phyloP scores from a whole-genome alignment of 2,329 filamentous ascomycete species.

The Penicillium griseofulvum region DNA sequence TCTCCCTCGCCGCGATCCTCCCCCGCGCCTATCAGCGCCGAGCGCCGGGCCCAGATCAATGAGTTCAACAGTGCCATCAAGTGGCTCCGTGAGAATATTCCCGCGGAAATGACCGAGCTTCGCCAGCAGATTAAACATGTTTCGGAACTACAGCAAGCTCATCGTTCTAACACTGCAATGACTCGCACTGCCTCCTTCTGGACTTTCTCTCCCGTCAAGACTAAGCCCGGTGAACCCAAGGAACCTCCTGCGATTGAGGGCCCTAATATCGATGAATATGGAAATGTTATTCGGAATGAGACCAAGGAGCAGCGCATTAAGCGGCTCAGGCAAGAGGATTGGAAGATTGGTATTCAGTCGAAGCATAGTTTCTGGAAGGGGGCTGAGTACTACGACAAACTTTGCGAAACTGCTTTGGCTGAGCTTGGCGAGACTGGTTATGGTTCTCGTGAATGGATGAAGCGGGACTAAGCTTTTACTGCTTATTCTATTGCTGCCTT shows the following conservation, averaged over 20 bases:
- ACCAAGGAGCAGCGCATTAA: conserved; percentile 35
- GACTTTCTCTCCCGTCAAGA: conserved; percentile 35
- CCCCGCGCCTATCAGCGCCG: neutral
- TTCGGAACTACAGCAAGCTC: conserved; percentile 24
- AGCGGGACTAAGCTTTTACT: neutral
- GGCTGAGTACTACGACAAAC: conserved; percentile 35
- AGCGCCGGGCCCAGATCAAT: conserved; percentile 9
- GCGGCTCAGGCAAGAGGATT: conserved; percentile 36
- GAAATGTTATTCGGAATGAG: conserved; percentile 27
- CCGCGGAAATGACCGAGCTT: conserved; percentile 27
- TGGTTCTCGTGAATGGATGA: neutral
- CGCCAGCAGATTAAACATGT: conserved; percentile 26
- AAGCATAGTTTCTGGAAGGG: conserved; percentile 38
- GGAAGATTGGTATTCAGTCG: conserved; percentile 39
- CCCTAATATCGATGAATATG: conserved; percentile 13
- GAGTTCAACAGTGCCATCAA: conserved; percentile 27
- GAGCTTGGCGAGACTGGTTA: conserved; percentile 27
- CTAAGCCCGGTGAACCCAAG: conserved; percentile 6
- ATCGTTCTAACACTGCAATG: conserved; percentile 20
- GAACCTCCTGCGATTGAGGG: neutral
- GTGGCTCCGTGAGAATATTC: conserved; percentile 28
- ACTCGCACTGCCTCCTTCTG: conserved; percentile 40
- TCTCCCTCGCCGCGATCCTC: neutral
- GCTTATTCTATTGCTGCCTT: neutral
- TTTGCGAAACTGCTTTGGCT: conserved; percentile 37